Base-by-base conservation (phyloP, 176 grass and related monocot genomes). In the Tillandsia leiboldiana region DNA sequence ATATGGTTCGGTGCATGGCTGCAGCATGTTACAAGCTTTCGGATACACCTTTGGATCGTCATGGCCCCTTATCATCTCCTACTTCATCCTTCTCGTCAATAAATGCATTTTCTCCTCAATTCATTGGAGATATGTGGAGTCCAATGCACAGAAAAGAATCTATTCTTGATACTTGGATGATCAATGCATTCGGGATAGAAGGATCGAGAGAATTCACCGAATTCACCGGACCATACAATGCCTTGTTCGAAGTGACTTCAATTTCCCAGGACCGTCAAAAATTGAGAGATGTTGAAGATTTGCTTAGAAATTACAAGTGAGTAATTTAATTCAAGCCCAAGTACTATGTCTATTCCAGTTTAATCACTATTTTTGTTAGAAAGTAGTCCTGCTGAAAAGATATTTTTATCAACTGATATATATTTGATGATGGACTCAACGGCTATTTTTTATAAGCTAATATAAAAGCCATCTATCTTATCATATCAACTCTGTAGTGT, bases 1-100 rank as follows among this genome's bases (percentile, higher is more conserved):
- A 92, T 74, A 92, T 97, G 53, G 52, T 97, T 48, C 79, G 75
- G 75, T 90, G 86, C 84, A 92, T 97, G 71, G 79, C 81, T 15
- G 56, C 77, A 1, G 78, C 92, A 8, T 97, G 87, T 69, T 92
- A 77, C 89, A 97, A 85, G 79, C 89, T 97, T 74, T 82, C 86
- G 49, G 87, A 77, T 33, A 66, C 65, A 28, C 53, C 83, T 47
- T 63, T 68, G n/a, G 28, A 79, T 51, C 61, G 61, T n/a, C 63
- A 77, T 24, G 81, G 77, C 76, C 72, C 72, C n/a, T 80, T 75
- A 54, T 51, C 73, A 59, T 51, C 77, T 3, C 78, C 78, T 28
- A 80, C 93, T 71, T 78, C 75, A 54, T 78, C 65, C 52, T 66
- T 66, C 53, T 97, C 82, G 17, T 80, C 86, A 67, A 90, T 71